These are phyloP conservation scores for Tuber calosporum DNA, from an alignment of 495 filamentous ascomycete species.

Conservation along the genomic window DNA sequence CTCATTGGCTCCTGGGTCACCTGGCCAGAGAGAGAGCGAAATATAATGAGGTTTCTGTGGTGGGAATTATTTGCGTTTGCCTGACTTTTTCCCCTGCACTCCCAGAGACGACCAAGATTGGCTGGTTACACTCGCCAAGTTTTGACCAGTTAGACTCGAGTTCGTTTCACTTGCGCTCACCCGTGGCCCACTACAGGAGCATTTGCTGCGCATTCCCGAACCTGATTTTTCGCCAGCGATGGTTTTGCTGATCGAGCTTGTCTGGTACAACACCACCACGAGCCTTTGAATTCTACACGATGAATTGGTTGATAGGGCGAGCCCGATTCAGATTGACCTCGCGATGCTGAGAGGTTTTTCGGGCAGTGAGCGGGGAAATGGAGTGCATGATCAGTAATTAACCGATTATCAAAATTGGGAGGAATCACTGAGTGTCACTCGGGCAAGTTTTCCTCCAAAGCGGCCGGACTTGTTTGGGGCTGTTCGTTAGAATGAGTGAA, in stretches of 20 bases:
- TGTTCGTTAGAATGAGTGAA: no score
- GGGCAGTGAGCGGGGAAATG: background rate
- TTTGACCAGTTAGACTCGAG: no score
- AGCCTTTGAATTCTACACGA: background rate
- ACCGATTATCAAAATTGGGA: background rate
- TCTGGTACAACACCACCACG: background rate
- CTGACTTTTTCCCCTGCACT: no score
- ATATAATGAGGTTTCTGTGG: no score
- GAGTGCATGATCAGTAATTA: background rate
- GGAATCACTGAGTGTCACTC: background rate
- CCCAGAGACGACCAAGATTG: no score
- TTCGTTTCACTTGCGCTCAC: no score
- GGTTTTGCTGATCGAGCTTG: background rate
- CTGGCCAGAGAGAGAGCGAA: no score
- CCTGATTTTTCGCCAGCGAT: background rate
- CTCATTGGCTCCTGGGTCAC: no score
- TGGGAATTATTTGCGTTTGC: no score
- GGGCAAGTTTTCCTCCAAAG: background rate
- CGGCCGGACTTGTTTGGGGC: background rate
- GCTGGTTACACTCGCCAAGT: no score
- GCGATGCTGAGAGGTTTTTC: background rate
- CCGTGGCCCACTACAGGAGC: background rate
- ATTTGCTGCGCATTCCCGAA: background rate
- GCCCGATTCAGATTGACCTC: background rate
- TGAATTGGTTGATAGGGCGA: background rate